Evolutionary conservation across 306 rosid species (phyloP), one percentile per base, ranked within the genome.

Genomic region (Rosa lucieae): DNA sequence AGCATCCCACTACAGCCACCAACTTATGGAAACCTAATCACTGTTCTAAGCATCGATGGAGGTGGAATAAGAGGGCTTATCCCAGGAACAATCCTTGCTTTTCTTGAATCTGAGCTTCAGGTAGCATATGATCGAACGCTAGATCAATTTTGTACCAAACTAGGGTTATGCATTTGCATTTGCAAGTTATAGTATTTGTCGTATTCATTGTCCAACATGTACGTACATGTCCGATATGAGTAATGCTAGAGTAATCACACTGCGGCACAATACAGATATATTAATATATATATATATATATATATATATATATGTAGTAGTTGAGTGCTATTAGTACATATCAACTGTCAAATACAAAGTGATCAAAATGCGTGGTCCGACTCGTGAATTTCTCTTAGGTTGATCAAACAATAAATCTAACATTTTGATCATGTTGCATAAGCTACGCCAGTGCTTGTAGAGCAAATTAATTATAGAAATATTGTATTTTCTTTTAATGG

Each of bases 21-120:
- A 40, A 88, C 83, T 10, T 84, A 79, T 67, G 92, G 96, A 48
- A 82, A 89, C 76, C 78, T 82, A 2, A 79, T 92, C 43, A 90
- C 93, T 9, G 66, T 92, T 76, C 89, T 92, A 46, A 90, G 91
- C 84, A 90, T 92, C 15, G 97, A 92, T 37, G 97, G 96, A 2
- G 96, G 93, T 23, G 97, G 97, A 10, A 81, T 92, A 6, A 83
- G 96, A 70, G 96, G 92, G 14, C 82, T 90, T 43, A 89, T 92
- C 49, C 91, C 95, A 0, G 91, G 90, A 14, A 77, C 89, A 6
- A 83, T 90, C 14, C 89, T 92, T 58, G 77, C 63, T 40, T 90
- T 84, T 62, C 85, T 92, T 15, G 91, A 92, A 83, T 75, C 87
- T 0, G 76, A 92, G 49, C 97, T 92, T 53, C 93, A 76, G 79